A percentile compares a stretch with the other conserved stretches of the same genome.
Conservation (phyloP, 1,284 basidiomycete genomes). For the Rhodotorula sp. region DNA sequence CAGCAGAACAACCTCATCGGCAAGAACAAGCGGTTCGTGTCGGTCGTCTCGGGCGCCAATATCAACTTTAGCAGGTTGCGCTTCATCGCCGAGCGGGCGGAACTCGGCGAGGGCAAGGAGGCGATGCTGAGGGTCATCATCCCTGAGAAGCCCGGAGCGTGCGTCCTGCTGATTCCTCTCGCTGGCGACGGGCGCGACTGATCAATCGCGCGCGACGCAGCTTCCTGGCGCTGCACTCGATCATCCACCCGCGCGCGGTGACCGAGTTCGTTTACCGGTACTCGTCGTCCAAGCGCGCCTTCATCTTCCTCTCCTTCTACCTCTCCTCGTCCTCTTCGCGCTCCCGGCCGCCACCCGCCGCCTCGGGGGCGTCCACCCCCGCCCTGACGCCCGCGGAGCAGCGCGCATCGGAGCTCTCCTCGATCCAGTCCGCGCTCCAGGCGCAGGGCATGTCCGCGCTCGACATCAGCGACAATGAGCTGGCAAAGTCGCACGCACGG, state of each 20-base stretch:
- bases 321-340: conserved; percentile 59
- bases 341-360: conserved; percentile 44
- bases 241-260: conserved; percentile 85
- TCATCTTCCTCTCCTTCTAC: conserved; percentile 89
- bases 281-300: conserved; percentile 63
- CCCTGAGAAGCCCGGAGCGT: conserved; percentile 88
- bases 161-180: conserved; percentile 45
- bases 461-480: conserved; percentile 92
- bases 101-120: conserved; percentile 92
- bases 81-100: conserved; percentile 96
- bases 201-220: conserved; percentile 54
- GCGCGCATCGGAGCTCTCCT: conserved; percentile 68
- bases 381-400: conserved; percentile 45
- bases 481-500: conserved; percentile 90
- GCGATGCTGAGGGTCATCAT: conserved; percentile 90
- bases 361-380: conserved; percentile 20
- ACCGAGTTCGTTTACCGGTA: conserved; percentile 98
- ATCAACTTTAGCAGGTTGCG: conserved; percentile 98
- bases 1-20: conserved; percentile 75
- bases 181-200: no score
- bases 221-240: conserved; percentile 81
- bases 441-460: conserved; percentile 71
- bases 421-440: conserved; percentile 66
- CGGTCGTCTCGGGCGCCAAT: conserved; percentile 91
- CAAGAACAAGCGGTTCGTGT: conserved; percentile 84